Base-by-base conservation (phyloP, 345 rosid species). In the Lumnitzera littorea region DNA sequence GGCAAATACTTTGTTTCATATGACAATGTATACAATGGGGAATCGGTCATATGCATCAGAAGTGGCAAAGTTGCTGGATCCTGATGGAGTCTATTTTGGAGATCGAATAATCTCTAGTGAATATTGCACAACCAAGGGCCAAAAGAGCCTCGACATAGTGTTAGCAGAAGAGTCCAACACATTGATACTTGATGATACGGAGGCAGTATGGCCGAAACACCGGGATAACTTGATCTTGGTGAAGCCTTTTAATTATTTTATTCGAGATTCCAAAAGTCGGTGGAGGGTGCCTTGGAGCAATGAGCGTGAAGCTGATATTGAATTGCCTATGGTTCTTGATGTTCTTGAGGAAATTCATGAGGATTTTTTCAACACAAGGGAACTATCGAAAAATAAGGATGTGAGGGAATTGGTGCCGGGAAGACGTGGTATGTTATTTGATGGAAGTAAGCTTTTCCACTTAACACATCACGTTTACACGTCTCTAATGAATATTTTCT, bases 61-160 rank as follows among this genome's bases (percentile, higher is more conserved):
- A 48, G 15, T 4, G 60, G 46, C 24, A 10, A 57, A 57, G 60
- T 49, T 57, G 49, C 60, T 57, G 6, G 60, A 57, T 48, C 60
- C 25, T 17, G 3, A 17, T 4, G 0, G n/a, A 15, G 3, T 36
- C 43, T 36, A 36, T 9, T 36, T 36, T 36, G 11, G 43, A 4
- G 43, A 36, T 36, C 43, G 15, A 57, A 57, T 57, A 2, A 46
- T 57, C 0, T 3, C 60, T 3, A 23, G 13, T 2, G 60, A 57
- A 25, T 46, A 41, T 48, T 57, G 60, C 48, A 16, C 27, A 15
- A 10, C 14, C 15, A 0, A 9, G 46, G 11, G 24, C 47, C 24
- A 24, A 14, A 56, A 56, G 59, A 56, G 24, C 48, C 59, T 56
- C 2, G 48, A 56, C 47, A 24, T 36, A 47, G 59, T 31, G 14